phyloP scores from a whole-genome alignment of 2,329 filamentous ascomycete genomes.

The Fonsecaea pedrosoi region DNA sequence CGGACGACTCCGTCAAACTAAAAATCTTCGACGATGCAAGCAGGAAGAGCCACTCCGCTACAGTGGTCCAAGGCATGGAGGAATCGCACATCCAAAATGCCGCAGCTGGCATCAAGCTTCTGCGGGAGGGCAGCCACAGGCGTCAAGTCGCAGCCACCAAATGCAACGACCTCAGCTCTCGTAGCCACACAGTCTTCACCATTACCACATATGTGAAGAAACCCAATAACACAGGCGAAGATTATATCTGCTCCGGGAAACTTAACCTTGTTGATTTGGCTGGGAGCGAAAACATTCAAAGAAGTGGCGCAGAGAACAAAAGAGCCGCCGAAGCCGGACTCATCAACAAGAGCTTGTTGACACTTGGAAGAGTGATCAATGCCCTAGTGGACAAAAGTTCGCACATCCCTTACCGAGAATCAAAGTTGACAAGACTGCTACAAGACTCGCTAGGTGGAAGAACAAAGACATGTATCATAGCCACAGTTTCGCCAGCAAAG shows the following conservation, averaged over 20 bases:
- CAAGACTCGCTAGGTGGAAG: slow-evolving; percentile 96
- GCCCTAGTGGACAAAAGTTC: slow-evolving; percentile 87
- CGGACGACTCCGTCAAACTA: slow-evolving; percentile 81
- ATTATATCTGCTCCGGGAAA: slow-evolving; percentile 89
- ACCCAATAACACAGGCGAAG: slow-evolving; percentile 80
- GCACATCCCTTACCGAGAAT: slow-evolving; percentile 93
- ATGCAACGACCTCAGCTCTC: slow-evolving; percentile 96
- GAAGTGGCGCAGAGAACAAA: slow-evolving; percentile 97
- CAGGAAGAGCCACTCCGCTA: slow-evolving; percentile 82
- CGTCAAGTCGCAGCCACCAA: slow-evolving; percentile 99
- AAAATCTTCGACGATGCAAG: slow-evolving; percentile 95
- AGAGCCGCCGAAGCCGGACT: slow-evolving; percentile 92
- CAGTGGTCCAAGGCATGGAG: slow-evolving; percentile 96
- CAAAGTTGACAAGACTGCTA: slow-evolving; percentile 89
- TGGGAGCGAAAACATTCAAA: slow-evolving; percentile 95
- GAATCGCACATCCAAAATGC: slow-evolving; percentile 90
- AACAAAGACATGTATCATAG: slow-evolving; percentile 98
- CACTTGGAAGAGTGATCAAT: slow-evolving; percentile 95
- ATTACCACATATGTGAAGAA: slow-evolving; percentile 91
- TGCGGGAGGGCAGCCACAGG: slow-evolving; percentile 88
- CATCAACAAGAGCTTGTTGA: slow-evolving; percentile 97
- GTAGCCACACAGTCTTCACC: slow-evolving; percentile 97
- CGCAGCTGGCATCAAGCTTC: slow-evolving; percentile 81
- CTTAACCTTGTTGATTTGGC: slow-evolving; percentile 96
- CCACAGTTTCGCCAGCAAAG: slow-evolving; percentile 91